These are phyloP conservation scores for Podospora pseudoanserina DNA, from an alignment of 495 filamentous ascomycete species.

Conservation along the genomic window DNA sequence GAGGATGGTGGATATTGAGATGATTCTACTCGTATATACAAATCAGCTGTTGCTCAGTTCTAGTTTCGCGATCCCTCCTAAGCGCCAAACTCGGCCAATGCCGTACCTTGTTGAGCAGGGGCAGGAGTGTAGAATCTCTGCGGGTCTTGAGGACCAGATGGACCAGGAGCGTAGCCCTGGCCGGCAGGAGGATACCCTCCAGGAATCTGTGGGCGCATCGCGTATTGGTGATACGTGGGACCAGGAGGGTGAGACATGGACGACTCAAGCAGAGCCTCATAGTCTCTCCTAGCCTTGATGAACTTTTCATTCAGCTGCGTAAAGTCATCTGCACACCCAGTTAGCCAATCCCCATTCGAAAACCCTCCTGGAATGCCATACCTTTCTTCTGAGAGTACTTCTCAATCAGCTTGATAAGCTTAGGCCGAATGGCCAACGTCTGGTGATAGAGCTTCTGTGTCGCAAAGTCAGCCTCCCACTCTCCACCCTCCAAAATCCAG, in stretches of 20 bases:
- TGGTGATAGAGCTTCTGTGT: constrained; percentile 82
- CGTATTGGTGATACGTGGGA: constrained; percentile 61
- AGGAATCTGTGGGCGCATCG: constrained; percentile 56
- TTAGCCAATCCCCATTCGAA: constrained; percentile 15
- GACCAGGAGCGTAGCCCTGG: constrained; percentile 24
- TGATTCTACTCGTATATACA: constrained; percentile 30
- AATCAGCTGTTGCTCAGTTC: constrained; percentile 23
- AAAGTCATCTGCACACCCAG: constrained; percentile 72
- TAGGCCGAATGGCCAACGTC: constrained; percentile 89
- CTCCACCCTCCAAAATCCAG: neutral
- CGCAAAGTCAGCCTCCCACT: constrained; percentile 11
- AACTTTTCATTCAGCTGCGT: constrained; percentile 98
- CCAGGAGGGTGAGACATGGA: constrained; percentile 90
- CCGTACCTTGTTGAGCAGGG: constrained; percentile 42
- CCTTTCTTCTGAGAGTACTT: constrained; percentile 99
- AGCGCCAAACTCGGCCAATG: constrained; percentile 28
- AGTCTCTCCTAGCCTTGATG: constrained; percentile 95
- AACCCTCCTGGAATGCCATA: constrained; percentile 33
- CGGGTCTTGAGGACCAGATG: constrained; percentile 57
- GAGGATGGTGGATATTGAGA: constrained; percentile 45
- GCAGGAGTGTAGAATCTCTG: constrained; percentile 69
- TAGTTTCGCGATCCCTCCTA: constrained; percentile 10
- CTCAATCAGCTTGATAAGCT: constrained; percentile 95
- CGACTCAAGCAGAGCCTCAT: constrained; percentile 89
- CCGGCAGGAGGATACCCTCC: constrained; percentile 55